These are phyloP conservation scores for Sporothrix dimorphospora DNA, from an alignment of 2,329 filamentous ascomycete species.

Conservation along the genomic window DNA sequence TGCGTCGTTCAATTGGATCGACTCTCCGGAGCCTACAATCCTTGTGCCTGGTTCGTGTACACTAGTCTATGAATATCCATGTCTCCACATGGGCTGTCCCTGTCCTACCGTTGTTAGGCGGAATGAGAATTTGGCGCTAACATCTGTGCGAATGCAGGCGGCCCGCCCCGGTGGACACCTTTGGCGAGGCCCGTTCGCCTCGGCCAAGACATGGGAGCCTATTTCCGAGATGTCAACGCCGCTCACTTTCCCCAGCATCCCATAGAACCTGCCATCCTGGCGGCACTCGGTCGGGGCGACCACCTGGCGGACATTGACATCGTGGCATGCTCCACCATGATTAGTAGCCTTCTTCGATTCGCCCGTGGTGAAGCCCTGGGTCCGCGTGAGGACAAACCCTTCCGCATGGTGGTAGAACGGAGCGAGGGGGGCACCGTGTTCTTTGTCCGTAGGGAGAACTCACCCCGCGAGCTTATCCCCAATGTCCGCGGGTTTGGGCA, in stretches of 20 bases:
- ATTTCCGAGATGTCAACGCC: slow-evolving; percentile 59
- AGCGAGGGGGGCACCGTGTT: slow-evolving; percentile 48
- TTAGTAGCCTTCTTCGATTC: slow-evolving; percentile 12
- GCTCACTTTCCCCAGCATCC: slow-evolving; percentile 54
- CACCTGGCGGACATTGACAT: slow-evolving; percentile 53
- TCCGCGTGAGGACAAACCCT: neutral
- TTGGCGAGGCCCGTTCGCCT: slow-evolving; percentile 41
- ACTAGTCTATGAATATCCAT: too few relatives aligned
- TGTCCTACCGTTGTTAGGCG: slow-evolving; percentile 14
- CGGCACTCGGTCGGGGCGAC: slow-evolving; percentile 43
- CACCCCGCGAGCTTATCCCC: slow-evolving; percentile 58
- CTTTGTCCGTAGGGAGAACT: slow-evolving; percentile 64
- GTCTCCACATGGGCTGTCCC: too few relatives aligned
- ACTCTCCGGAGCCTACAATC: slow-evolving; percentile 37
- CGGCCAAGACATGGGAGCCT: slow-evolving; percentile 51
- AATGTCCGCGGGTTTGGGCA: slow-evolving; percentile 66
- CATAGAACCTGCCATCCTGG: slow-evolving; percentile 52
- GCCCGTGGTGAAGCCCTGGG: neutral
- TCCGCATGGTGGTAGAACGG: slow-evolving; percentile 13
- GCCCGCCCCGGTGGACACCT: slow-evolving; percentile 55
- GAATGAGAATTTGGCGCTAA: neutral
- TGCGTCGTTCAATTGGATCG: slow-evolving; percentile 46
- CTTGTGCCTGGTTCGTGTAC: slow-evolving; percentile 40
- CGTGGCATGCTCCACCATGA: neutral
- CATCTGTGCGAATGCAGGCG: slow-evolving; percentile 42